A percentile compares a stretch with the other conserved stretches of the same genome.
Conservation (phyloP, 2,329 filamentous ascomycete genomes). For the Scorias spongiosa region DNA sequence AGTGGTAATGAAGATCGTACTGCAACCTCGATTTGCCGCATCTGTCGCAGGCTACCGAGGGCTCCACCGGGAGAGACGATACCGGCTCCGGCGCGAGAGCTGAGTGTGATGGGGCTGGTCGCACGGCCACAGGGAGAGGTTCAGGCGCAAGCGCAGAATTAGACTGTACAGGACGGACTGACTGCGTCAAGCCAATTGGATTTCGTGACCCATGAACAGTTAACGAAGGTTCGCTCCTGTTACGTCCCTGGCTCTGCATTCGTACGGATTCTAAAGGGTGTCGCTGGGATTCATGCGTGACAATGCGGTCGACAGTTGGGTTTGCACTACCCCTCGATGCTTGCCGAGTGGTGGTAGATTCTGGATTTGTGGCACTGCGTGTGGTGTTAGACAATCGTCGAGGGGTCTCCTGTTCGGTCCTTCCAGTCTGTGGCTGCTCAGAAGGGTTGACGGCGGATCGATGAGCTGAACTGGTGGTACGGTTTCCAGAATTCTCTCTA, state of each 20-base stretch:
- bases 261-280: slow-evolving; percentile 6
- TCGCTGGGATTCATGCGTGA: background rate
- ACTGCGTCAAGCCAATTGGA: background rate
- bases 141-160: slow-evolving; percentile 17
- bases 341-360: slow-evolving; percentile 2
- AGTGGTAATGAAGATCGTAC: slow-evolving; percentile 77
- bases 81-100: background rate
- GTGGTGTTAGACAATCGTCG: slow-evolving; percentile 26
- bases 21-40: slow-evolving; percentile 63
- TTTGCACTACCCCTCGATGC: background rate
- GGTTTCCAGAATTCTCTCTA: slow-evolving; percentile 13
- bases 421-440: slow-evolving; percentile 18
- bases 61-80: background rate
- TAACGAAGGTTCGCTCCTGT: slow-evolving; percentile 9
- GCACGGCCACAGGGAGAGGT: slow-evolving; percentile 16
- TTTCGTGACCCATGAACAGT: background rate
- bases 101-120: slow-evolving; percentile 25
- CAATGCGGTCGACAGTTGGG: background rate
- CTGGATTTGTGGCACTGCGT: slow-evolving; percentile 29
- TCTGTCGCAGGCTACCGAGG: slow-evolving; percentile 40
- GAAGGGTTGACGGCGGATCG: slow-evolving; percentile 52
- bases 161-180: slow-evolving; percentile 5
- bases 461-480: slow-evolving; percentile 34
- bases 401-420: slow-evolving; percentile 13
- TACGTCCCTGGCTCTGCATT: slow-evolving; percentile 3